phyloP scores from a whole-genome alignment of 2,329 filamentous ascomycete species.

The Trichoderma endophyticum region DNA sequence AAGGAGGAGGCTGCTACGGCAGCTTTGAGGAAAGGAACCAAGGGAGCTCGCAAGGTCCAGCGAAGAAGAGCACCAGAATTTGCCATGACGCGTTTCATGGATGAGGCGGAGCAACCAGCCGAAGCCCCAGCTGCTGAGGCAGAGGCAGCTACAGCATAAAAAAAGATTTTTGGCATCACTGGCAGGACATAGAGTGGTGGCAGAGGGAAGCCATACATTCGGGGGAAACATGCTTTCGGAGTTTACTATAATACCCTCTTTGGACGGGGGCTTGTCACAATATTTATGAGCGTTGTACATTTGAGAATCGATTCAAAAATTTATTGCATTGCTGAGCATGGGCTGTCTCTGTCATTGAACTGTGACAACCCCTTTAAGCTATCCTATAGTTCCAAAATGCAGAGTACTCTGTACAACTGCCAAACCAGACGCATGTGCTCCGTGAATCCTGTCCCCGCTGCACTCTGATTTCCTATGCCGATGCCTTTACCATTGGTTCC shows the following conservation, averaged over 20 bases:
- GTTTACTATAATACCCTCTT: conserved; percentile 13
- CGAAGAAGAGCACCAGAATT: conserved; percentile 49
- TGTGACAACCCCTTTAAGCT: not conserved
- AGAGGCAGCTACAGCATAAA: conserved; percentile 21
- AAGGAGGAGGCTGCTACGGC: conserved; percentile 44
- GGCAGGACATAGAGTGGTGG: not conserved
- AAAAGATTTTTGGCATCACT: conserved; percentile 24
- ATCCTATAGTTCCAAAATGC: not conserved
- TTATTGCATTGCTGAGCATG: not conserved
- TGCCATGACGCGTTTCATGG: conserved; percentile 54
- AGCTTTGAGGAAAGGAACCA: conserved; percentile 35
- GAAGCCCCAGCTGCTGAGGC: not conserved
- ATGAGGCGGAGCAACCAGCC: conserved; percentile 39
- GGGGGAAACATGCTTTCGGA: conserved; percentile 3
- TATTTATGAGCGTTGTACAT: conserved; percentile 17
- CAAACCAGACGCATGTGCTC: not conserved
- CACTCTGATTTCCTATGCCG: conserved; percentile 25
- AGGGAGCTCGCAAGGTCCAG: conserved; percentile 29
- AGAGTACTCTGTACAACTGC: not conserved
- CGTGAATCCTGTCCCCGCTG: not conserved
- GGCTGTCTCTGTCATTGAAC: not conserved
- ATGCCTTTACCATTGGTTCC: conserved; percentile 43
- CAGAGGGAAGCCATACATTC: not conserved
- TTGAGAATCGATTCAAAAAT: not conserved
- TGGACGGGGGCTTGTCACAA: conserved; percentile 11